Evolutionary conservation across 2,329 filamentous ascomycete species (phyloP).

Genomic region (Fusarium xylarioides): DNA sequence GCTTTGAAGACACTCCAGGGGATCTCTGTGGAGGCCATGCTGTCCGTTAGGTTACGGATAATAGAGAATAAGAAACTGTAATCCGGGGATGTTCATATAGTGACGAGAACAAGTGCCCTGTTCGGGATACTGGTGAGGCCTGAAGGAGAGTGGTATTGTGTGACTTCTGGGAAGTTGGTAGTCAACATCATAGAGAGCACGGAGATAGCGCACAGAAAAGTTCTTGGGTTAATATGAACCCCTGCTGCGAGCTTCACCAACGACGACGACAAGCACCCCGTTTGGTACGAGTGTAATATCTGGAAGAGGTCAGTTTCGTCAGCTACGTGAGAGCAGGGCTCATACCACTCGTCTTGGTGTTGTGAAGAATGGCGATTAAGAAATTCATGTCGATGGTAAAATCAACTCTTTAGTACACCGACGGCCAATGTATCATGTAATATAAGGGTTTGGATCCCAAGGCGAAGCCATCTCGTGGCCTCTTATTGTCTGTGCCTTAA

Average conservation of each 20-base stretch:
- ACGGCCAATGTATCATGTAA: accelerated
- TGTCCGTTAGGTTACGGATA: neutral
- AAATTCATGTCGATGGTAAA: neutral
- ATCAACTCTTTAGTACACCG: accelerated
- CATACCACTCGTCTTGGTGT: neutral
- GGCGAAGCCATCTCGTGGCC: neutral
- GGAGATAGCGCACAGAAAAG: accelerated
- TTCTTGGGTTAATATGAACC: no score
- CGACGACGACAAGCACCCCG: accelerated
- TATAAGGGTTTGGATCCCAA: neutral
- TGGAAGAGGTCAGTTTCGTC: no score
- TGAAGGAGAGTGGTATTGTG: neutral
- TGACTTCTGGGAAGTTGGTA: neutral
- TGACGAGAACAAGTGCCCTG: accelerated
- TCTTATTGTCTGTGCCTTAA: neutral
- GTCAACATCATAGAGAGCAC: accelerated
- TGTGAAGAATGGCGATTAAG: neutral
- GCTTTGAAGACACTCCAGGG: neutral
- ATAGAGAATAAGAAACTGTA: neutral
- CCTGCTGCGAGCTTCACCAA: neutral
- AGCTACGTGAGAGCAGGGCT: accelerated
- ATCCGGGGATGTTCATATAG: neutral
- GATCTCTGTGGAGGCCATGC: neutral
- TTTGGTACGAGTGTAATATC: neutral
- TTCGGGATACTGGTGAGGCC: neutral